Evolutionary conservation across 139 green algal genomes (phyloP).

Genomic region (Haematococcus lacustris): DNA sequence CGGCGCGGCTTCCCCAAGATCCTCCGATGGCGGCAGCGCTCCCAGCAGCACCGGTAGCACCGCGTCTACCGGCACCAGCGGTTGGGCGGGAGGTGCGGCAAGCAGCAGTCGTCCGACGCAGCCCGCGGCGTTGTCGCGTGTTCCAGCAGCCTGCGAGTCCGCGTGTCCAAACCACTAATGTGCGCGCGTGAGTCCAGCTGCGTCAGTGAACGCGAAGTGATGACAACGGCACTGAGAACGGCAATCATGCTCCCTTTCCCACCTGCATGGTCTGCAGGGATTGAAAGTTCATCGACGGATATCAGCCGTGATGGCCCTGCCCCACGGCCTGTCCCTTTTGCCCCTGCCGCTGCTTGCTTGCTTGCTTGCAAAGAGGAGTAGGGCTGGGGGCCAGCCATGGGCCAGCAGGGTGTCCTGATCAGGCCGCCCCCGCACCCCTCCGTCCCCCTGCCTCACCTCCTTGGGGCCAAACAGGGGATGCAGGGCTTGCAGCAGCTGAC

Average conservation of each 20-base stretch:
- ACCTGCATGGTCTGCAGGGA: no score
- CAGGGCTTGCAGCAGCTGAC: slow-evolving; percentile 51
- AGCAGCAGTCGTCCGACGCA: slow-evolving; percentile 57
- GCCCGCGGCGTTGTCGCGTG: slow-evolving; percentile 64
- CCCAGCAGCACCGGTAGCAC: background rate
- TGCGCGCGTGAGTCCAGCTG: no score
- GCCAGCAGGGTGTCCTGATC: no score
- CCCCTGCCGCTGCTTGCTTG: no score
- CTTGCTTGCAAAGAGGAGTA: no score
- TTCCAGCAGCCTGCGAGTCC: slow-evolving; percentile 27
- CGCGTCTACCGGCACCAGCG: slow-evolving; percentile 7
- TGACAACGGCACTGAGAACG: background rate
- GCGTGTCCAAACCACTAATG: no score
- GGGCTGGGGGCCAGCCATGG: no score
- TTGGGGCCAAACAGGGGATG: slow-evolving; percentile 53
- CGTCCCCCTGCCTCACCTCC: slow-evolving; percentile 13
- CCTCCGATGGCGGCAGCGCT: slow-evolving; percentile 7
- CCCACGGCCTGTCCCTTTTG: no score
- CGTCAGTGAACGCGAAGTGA: background rate
- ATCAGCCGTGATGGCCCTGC: no score
- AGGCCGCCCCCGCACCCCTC: no score
- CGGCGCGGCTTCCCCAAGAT: slow-evolving; percentile 1
- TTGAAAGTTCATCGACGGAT: no score
- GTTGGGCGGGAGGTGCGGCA: background rate
- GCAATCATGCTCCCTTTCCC: no score